These are phyloP conservation scores for Pseudopithomyces chartarum DNA, from an alignment of 2,329 filamentous ascomycete species.

Conservation along the genomic window DNA sequence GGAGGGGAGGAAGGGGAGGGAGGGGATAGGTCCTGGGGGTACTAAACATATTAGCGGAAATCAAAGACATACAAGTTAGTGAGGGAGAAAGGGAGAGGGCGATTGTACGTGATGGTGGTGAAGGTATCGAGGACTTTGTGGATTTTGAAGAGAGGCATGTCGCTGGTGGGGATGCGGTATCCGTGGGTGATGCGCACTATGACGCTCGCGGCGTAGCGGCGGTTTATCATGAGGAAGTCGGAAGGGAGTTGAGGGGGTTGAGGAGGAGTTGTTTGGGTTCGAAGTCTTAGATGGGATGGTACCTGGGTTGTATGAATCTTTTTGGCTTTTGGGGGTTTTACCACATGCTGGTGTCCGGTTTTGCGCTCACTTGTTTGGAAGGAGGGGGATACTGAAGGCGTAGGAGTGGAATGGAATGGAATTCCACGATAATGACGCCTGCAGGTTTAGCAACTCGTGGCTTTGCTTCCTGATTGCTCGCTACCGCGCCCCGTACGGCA, in stretches of 20 bases:
- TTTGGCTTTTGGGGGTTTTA: too few species aligned
- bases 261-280: constrained; percentile 53
- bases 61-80: too few species aligned
- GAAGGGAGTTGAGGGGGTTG: constrained; percentile 47
- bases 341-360: too few species aligned
- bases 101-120: constrained; percentile 35
- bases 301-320: constrained; percentile 23
- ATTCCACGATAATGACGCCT: constrained; percentile 17
- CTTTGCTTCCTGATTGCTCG: constrained; percentile 44
- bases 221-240: constrained; percentile 38
- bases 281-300: constrained; percentile 51
- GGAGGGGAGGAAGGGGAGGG: constrained; percentile 35
- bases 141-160: constrained; percentile 39
- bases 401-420: too few species aligned
- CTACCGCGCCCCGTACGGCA: constrained; percentile 47
- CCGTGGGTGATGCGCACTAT: constrained; percentile 44
- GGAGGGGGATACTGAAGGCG: too few species aligned
- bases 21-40: constrained; percentile 36
- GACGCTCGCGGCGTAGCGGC: constrained; percentile 38
- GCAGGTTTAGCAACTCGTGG: constrained; percentile 38
- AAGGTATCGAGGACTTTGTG: constrained; percentile 39
- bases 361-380: too few species aligned
- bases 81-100: constrained; percentile 33
- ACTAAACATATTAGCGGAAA: too few species aligned
- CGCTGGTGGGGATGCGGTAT: constrained; percentile 40